Base-by-base conservation (phyloP, 106 monocot species). In the Dioscorea zingiberensis region DNA sequence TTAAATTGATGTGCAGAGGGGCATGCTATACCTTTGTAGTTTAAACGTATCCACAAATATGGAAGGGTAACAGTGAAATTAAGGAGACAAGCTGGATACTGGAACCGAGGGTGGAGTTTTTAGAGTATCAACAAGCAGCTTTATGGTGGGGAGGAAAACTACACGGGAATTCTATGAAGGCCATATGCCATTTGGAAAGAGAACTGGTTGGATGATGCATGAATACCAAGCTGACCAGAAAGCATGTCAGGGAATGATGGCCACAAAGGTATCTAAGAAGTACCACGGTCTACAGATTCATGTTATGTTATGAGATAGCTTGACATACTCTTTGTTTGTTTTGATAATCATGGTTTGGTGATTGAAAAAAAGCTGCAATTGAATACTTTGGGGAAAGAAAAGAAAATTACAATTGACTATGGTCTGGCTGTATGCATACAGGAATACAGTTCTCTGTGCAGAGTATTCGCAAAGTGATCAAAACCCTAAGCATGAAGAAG, bases 161-260 rank as follows among this genome's bases (percentile, higher is more conserved):
- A 56, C 54, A 10, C 25, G 38, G 14, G 30, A 55, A 18, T 68
- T 68, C 38, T 68, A 44, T 44, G 2, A 5, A n/a, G 68, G 68
- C 5, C 3, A 68, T 22, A 55, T 32, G 11, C 68, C 68, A 10
- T 55, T 55, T 55, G 68, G 68, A 10, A 56, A 55, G n/a, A 25
- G 21, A 44, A 68, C 68, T 23, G 21, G 55, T 10, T 68, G 68
- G 68, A 21, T 57, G 38, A 68, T 68, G 68, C 57, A 57, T 44
- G 68, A 68, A 16, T 68, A 56, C 21, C 56, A 68, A 24, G 57
- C 57, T 44, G 55, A 68, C 21, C 38, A 54, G 1, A 55, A 38
- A 12, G 12, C 32, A 18, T 12, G 30, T 16, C 21, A 56, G 13
- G 57, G 30, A 9, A 8, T 44, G 13, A 21, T 13, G 16, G 18